These are phyloP conservation scores for Geosmithia morbida DNA, from an alignment of 2,329 filamentous ascomycete genomes.

Conservation along the genomic window DNA sequence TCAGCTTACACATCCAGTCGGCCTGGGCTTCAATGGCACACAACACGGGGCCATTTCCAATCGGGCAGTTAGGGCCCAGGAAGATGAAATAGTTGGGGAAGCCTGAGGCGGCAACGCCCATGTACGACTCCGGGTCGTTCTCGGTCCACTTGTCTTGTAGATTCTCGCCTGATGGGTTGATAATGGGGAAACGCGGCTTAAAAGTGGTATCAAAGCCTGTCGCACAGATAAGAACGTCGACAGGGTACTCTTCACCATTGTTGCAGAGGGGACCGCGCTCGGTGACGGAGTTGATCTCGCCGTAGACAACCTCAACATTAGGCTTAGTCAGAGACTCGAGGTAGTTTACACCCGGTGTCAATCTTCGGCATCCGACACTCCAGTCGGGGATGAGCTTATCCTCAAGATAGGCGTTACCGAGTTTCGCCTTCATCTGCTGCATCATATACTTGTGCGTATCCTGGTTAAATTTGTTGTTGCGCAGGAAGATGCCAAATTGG, in stretches of 20 bases:
- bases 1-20: conserved; percentile 33
- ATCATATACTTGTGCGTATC: conserved; percentile 24
- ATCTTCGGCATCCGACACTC: conserved; percentile 28
- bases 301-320: conserved; percentile 32
- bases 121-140: conserved; percentile 31
- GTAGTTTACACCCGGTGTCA: conserved; percentile 36
- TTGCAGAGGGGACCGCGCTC: conserved; percentile 30
- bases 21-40: conserved; percentile 29
- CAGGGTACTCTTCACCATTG: conserved; percentile 30
- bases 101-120: conserved; percentile 35
- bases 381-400: conserved; percentile 34
- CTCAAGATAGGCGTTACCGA: conserved; percentile 30
- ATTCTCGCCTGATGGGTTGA: conserved; percentile 30
- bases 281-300: conserved; percentile 19
- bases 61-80: conserved; percentile 23
- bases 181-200: conserved; percentile 32
- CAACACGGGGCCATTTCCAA: conserved; percentile 22
- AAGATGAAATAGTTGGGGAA: conserved; percentile 42
- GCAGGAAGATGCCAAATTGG: conserved; percentile 30
- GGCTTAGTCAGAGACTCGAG: conserved; percentile 27
- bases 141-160: conserved; percentile 32
- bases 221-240: conserved; percentile 43
- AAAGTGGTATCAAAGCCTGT: conserved; percentile 42
- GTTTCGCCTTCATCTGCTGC: conserved; percentile 21
- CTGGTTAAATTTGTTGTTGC: conserved; percentile 20